Conservation (phyloP, 2,329 filamentous ascomycete genomes). For the Mycosphaerella sp. region DNA sequence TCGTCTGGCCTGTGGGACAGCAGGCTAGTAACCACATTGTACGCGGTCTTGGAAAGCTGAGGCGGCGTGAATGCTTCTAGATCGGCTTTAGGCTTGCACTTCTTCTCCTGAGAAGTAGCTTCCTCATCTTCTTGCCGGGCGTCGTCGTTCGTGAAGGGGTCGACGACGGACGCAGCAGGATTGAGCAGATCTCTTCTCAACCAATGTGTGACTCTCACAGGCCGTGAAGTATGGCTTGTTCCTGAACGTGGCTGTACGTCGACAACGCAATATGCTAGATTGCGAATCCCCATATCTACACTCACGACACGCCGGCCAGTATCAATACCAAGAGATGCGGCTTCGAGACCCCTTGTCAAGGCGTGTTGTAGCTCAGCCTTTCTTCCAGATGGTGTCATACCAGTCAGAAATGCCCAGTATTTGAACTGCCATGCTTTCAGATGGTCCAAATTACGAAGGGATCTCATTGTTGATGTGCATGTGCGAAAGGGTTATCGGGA, state of each 20-base stretch:
- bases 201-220: conserved; percentile 35
- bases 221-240: neutral
- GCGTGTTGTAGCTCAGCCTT: conserved; percentile 49
- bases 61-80: conserved; percentile 39
- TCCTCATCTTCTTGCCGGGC: neutral
- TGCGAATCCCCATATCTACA: conserved; percentile 79
- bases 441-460: conserved; percentile 13
- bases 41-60: conserved; percentile 51
- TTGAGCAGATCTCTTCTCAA: conserved; percentile 32
- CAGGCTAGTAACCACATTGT: conserved; percentile 48
- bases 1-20: conserved; percentile 55
- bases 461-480: conserved; percentile 2
- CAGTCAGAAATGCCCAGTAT: conserved; percentile 55
- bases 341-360: conserved; percentile 9
- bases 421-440: conserved; percentile 53
- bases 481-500: neutral
- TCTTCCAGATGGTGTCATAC: conserved; percentile 53
- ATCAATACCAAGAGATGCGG: neutral
- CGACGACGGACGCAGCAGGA: neutral
- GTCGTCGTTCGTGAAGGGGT: neutral
- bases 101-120: neutral
- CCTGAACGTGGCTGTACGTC: conserved; percentile 14
- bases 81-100: conserved; percentile 5
- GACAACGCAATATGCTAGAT: conserved; percentile 65
- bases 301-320: conserved; percentile 54